These are phyloP conservation scores for Globisporangium orthogonon DNA, from an alignment of 352 stramenopile species.

Conservation along the genomic window DNA sequence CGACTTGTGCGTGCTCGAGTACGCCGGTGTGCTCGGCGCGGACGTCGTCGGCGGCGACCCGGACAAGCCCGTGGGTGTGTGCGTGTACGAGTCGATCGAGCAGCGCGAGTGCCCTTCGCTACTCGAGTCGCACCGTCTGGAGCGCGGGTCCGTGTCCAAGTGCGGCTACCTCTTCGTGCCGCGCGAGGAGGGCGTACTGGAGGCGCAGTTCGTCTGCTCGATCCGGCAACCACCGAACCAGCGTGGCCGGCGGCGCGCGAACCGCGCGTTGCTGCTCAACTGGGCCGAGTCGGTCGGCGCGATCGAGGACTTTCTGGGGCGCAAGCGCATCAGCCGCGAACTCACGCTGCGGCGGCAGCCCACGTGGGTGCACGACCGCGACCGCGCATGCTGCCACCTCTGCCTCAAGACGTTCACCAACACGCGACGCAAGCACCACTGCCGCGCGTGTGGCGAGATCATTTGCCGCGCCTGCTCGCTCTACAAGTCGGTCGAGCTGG, in stretches of 20 bases:
- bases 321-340: conserved; percentile 66
- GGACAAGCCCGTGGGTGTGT: conserved; percentile 45
- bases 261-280: conserved; percentile 58
- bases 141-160: conserved; percentile 69
- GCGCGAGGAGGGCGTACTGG: conserved; percentile 48
- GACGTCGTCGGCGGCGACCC: conserved; percentile 44
- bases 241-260: conserved; percentile 44
- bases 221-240: conserved; percentile 69
- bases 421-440: conserved; percentile 76
- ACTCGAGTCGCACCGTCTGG: conserved; percentile 62
- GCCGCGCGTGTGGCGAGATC: conserved; percentile 73
- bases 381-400: conserved; percentile 75
- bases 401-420: conserved; percentile 82
- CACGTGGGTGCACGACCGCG: conserved; percentile 78
- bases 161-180: conserved; percentile 76
- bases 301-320: conserved; percentile 66
- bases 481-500: conserved; percentile 73
- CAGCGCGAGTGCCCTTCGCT: conserved; percentile 68
- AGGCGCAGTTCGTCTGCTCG: conserved; percentile 75
- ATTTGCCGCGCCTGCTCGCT: conserved; percentile 78
- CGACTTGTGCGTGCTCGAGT: conserved; percentile 78
- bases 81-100: conserved; percentile 78
- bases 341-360: conserved; percentile 61
- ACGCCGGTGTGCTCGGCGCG: conserved; percentile 53
- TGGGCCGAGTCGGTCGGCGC: conserved; percentile 61